phyloP scores from a whole-genome alignment of 140 eudicot species.

The Senecio squalidus region DNA sequence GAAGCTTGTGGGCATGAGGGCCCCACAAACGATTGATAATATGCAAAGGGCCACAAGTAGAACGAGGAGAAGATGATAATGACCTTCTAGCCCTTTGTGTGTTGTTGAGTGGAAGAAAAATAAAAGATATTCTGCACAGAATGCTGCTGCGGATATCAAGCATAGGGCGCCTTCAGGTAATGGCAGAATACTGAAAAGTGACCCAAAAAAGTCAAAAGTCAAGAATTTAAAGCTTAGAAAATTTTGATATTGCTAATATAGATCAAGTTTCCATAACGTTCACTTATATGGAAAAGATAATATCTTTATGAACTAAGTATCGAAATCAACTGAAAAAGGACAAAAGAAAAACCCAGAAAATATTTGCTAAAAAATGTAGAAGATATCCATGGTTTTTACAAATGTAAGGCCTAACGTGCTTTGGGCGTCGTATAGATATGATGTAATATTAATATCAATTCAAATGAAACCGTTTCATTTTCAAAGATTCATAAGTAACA shows the following conservation, averaged over 20 bases:
- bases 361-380: neutral
- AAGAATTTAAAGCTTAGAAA: neutral
- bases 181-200: constrained; percentile 63
- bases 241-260: neutral
- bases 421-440: too few relatives aligned
- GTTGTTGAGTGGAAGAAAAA: constrained; percentile 89
- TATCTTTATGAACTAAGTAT: neutral
- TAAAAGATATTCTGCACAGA: constrained; percentile 77
- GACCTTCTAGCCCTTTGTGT: constrained; percentile 88
- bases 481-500: neutral
- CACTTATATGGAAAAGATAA: neutral
- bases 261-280: neutral
- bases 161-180: constrained; percentile 76
- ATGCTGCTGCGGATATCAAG: constrained; percentile 76
- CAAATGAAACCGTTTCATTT: neutral
- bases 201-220: constrained; percentile 17
- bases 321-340: neutral
- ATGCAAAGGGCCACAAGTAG: constrained; percentile 77
- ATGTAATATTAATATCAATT: too few relatives aligned
- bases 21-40: constrained; percentile 46
- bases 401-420: too few relatives aligned
- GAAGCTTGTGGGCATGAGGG: constrained; percentile 79
- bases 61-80: constrained; percentile 80
- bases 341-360: neutral
- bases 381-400: neutral